phyloP scores from a whole-genome alignment of 2,329 filamentous ascomycete genomes.

The Ceratocystis lukuohia region DNA sequence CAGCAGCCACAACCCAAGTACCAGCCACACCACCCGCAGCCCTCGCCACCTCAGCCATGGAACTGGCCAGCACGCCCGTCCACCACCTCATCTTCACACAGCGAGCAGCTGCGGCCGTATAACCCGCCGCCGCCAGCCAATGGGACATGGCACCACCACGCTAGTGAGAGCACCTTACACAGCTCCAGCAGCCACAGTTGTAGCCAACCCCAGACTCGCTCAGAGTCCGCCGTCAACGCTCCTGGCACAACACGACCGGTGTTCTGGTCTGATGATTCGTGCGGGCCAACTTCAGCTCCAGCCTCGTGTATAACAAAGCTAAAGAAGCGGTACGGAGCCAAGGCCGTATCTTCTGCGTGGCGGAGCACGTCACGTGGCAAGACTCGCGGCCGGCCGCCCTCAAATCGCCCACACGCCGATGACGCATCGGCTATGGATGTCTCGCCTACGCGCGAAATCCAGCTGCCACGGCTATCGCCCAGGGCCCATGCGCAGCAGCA shows the following conservation, averaged over 20 bases:
- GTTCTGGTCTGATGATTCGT: slow-evolving; percentile 55
- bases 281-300: slow-evolving; percentile 55
- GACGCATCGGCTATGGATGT: neutral
- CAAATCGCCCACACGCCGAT: neutral
- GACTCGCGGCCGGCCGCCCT: slow-evolving; percentile 62
- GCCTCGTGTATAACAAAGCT: slow-evolving; percentile 35
- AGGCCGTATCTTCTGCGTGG: slow-evolving; percentile 85
- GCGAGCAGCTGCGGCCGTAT: neutral
- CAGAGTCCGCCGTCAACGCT: too few relatives aligned
- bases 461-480: neutral
- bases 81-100: neutral
- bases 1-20: neutral
- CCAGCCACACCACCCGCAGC: neutral
- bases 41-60: neutral
- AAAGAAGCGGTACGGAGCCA: slow-evolving; percentile 54
- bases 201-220: too few relatives aligned
- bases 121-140: neutral
- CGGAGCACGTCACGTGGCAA: slow-evolving; percentile 43
- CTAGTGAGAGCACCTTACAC: neutral
- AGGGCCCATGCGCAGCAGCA: neutral
- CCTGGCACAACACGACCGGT: slow-evolving; percentile 29
- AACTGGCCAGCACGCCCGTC: neutral
- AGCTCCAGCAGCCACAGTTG: too few relatives aligned
- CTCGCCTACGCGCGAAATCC: neutral
- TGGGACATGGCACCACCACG: neutral